Evolutionary conservation across 2,329 filamentous ascomycete genomes (phyloP).

Genomic region (Teratosphaeria nubilosa): DNA sequence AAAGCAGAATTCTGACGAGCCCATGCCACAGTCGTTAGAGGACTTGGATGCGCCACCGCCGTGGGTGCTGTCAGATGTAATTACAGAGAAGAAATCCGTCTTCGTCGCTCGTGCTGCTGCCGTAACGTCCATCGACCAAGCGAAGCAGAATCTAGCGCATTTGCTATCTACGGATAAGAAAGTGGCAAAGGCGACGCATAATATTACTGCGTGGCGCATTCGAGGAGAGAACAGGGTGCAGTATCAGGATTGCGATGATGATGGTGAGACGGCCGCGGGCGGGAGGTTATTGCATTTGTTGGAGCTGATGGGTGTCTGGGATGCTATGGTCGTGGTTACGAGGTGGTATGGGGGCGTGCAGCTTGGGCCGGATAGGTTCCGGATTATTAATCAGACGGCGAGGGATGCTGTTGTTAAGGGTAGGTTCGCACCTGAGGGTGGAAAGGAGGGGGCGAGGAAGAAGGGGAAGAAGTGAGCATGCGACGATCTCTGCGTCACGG

Average conservation of each 20-base stretch:
- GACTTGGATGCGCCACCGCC: constrained; percentile 38
- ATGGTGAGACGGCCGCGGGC: constrained; percentile 89
- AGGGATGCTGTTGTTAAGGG: constrained; percentile 74
- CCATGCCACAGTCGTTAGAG: constrained; percentile 12
- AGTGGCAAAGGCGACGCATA: constrained; percentile 79
- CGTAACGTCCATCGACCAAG: constrained; percentile 61
- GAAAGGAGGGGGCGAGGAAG: constrained; percentile 19
- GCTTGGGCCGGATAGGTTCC: constrained; percentile 79
- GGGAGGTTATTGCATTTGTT: constrained; percentile 76
- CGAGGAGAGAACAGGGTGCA: constrained; percentile 39
- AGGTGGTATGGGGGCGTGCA: constrained; percentile 92
- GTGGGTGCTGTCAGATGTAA: constrained; percentile 65
- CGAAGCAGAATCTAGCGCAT: constrained; percentile 60
- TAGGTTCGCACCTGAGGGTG: constrained; percentile 52
- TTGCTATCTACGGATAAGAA: constrained; percentile 75
- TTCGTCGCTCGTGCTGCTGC: constrained; percentile 70
- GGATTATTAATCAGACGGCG: constrained; percentile 77
- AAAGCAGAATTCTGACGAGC: constrained; percentile 20
- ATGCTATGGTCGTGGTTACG: constrained; percentile 84
- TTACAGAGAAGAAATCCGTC: constrained; percentile 75
- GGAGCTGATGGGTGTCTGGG: constrained; percentile 91
- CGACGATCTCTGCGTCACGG: neutral
- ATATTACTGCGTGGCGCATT: constrained; percentile 91
- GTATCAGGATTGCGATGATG: constrained; percentile 93
- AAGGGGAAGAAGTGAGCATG: constrained; percentile 11